Base-by-base conservation (phyloP, 257 asterid genomes). In the Schizonepeta tenuifolia region DNA sequence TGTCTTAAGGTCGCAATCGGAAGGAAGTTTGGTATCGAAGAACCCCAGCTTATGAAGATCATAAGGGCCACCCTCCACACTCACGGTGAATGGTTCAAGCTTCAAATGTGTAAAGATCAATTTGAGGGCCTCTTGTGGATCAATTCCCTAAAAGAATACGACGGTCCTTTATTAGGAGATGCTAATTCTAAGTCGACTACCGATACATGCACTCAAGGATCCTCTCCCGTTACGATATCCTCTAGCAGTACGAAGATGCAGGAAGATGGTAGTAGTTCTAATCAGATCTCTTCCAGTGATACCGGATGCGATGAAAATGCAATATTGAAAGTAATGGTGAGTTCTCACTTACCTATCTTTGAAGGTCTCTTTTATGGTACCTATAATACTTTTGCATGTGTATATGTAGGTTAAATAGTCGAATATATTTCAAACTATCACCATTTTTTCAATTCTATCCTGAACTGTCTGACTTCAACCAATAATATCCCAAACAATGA, bases 11-110 rank as follows among this genome's bases (percentile, higher is more conserved):
- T 92, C 78, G 97, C 98, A 70, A 81, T 92, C 80, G 98, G 97
- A 69, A 78, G 88, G 82, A 89, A 84, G 79, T 80, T 95, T 43
- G 96, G 96, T 31, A 88, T 92, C 15, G 96, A 92, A 76, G 98
- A 95, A 81, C 99, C 99, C 74, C 89, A 87, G 80, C 97, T 95
- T 49, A 92, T 95, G 96, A 95, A 87, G 87, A 90, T 95, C 73
- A 73, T 92, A 56, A 90, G 88, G 85, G 88, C 92, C 55, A 81
- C 95, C 14, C 86, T 92, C 69, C 71, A 87, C 79, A 71, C 98
- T 9, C 99, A 95, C 66, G 77, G 31, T 35, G 99, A 95, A 79
- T 95, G 98, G 99, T 92, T 88, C 90, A 90, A 92, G 83, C 91
- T 92, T 71, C 99, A 95, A 77, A 92, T 90, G 99, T 90, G 97